phyloP scores from a whole-genome alignment of 73 alveolate genomes.

The Paramecium sonneborni region DNA sequence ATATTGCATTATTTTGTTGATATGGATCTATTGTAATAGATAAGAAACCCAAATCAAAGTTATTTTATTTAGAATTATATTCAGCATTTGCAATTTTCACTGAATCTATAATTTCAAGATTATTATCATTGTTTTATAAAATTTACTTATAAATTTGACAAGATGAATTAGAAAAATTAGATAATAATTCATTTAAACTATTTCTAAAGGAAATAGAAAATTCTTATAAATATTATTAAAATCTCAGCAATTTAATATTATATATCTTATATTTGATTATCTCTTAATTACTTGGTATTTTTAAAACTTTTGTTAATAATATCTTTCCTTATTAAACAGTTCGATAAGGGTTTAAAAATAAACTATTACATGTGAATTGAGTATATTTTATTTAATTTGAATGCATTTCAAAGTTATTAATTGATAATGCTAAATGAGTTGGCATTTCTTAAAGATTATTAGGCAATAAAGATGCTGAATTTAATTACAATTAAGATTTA shows the following conservation, averaged over 20 bases:
- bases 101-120: neutral
- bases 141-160: neutral
- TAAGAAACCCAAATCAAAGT: neutral
- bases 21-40: neutral
- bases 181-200: neutral
- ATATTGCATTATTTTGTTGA: neutral
- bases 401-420: neutral
- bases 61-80: neutral
- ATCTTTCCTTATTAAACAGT: neutral
- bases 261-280: neutral
- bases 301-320: neutral
- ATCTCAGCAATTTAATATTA: neutral
- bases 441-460: neutral
- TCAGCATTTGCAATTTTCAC: neutral
- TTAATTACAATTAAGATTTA: neutral
- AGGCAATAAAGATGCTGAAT: neutral
- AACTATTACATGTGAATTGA: neutral
- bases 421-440: neutral
- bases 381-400: neutral
- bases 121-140: neutral
- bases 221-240: neutral
- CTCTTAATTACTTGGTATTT: neutral
- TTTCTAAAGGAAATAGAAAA: neutral
- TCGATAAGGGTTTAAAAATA: neutral
- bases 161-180: neutral